Base-by-base conservation (phyloP, 805 yeast genomes). In the Saccharomycopsis schoenii region DNA sequence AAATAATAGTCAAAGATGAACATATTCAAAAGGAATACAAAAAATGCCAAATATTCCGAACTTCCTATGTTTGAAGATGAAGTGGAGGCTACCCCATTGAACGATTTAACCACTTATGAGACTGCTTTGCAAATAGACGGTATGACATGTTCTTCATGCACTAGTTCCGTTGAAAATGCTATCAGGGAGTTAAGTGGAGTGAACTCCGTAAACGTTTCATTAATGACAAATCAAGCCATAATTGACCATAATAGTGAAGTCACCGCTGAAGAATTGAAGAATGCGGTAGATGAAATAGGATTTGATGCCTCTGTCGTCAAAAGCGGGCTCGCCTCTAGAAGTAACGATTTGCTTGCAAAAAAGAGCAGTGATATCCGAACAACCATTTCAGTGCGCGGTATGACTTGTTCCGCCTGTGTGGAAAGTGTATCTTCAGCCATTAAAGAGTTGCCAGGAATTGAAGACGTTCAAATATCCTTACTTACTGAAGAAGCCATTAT, bases 141-240 rank as follows among this genome's bases (percentile, higher is more conserved):
- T 1, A 93, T 93, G 97, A 92, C 98, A 1, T 93, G 97, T 69
- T 85, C 94, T 1, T 80, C 96, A 1, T 93, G 98, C 69, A 79
- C 88, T 0, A 77, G 85, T 1, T 76, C 96, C 0, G 82, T 93
- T 24, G 80, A 84, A 0, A 72, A 74, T 25, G 83, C 84, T 0
- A 67, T 89, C 36, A 73, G 76, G 59, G 68, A 68, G 0, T 58
- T 82, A 10, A 87, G 86, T 0, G 88, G 89, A 1, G 58, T 68
- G 0, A 68, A 71, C 2, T 15, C 42, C 11, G 64, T 57, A 24
- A 55, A 56, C 14, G 89, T 92, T 1, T 87, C 97, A 0, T 77
- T 90, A 37, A 73, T 89, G 12, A 89, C 96, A 0, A 94, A 88
- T 66, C 81, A 83, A 57, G 97, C 92, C 1, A 68, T 72, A 17